Base-by-base conservation (phyloP, 495 filamentous ascomycete species). In the Annulohypoxylon bovei region DNA sequence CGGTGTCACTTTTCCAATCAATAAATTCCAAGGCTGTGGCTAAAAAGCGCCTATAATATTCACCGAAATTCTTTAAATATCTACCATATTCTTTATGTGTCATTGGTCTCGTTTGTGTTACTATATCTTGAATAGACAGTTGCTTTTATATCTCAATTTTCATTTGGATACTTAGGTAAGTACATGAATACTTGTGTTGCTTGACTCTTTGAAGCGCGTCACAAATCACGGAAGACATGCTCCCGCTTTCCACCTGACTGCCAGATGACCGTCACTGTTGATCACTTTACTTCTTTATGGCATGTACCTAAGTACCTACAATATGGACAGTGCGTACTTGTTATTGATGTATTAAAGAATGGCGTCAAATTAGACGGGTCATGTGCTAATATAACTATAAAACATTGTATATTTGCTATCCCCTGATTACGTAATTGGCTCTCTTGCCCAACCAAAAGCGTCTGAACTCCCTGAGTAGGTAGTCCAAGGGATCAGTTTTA, bases 221-320 rank as follows among this genome's bases (percentile, higher is more conserved):
- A 52, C 47, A 30, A 53, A 53, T 33, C 49, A 53, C 28, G 49
- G 28, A 53, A 56, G 32, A 56, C 33, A n/a, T 35, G 9, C 16
- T 56, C 22, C 53, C 33, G 20, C 5, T 2, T 25, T 35, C 25
- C 57, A 61, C 23, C 40, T 49, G 57, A 27, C 28, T 2, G 40
- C 57, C 57, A 61, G 57, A 35, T 56, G 53, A 8, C 9, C 2
- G 12, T n/a, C 33, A 56, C 53, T n/a, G n/a, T 39, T 56, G 22
- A 42, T n/a, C 39, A 3, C 16, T 42, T 16, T 16, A 6, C 39
- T 12, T 11, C 7, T 22, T 3, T 25, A 25, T 0, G n/a, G 5
- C 4, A 32, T 18, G 44, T 52, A 28, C 23, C 25, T 28, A 11
- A 11, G 12, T 30, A 30, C 25, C 16, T 52, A 11, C 47, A 18